Evolutionary conservation across 352 stramenopile genomes (phyloP), one percentile per base, ranked within the genome.

Genomic region (Phytophthora constricta): DNA sequence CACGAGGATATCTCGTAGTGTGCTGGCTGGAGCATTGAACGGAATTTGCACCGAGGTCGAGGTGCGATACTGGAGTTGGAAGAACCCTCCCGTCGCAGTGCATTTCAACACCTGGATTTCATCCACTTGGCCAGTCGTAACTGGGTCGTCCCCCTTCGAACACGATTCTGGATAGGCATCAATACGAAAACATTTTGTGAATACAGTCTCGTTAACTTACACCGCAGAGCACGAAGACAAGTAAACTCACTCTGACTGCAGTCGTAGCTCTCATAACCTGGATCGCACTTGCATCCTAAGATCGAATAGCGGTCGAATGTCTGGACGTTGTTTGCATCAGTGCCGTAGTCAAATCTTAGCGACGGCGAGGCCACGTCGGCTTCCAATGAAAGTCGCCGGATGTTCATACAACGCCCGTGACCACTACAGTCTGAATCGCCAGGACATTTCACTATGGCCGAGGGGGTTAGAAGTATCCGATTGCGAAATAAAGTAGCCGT

Each of bases 221-320:
- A n/a, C n/a, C n/a, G n/a, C n/a, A n/a, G n/a, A 58, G 1, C 31
- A 57, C 9, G 22, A 7, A 54, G 0, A 2, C 11, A 47, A 23
- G 1, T 43, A n/a, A n/a, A 73, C 80, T 26, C 76, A 92, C 86
- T 63, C 17, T 79, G 73, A 33, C 55, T 90, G 78, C 96, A 98
- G 67, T 97, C 90, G 52, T 97, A 87, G n/a, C 93, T 94, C 64
- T 86, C 82, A 64, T 90, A 98, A 13, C 92, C 92, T 43, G 82
- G 71, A 54, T 98, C 90, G 64, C 94, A 98, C 56, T 95, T 93
- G 73, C 94, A 98, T 16, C 89, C 90, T 47, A 94, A 74, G 45
- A 87, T 86, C 1, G 79, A 76, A 43, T 93, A 58, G 7, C 86
- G 78, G 58, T 98, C 93, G 65, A 82, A 98, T 14, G 85, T 93